Evolutionary conservation across 176 grass and related monocot species (phyloP), one percentile per base, ranked within the genome.

Genomic region (Bolboschoenus planiculmis): DNA sequence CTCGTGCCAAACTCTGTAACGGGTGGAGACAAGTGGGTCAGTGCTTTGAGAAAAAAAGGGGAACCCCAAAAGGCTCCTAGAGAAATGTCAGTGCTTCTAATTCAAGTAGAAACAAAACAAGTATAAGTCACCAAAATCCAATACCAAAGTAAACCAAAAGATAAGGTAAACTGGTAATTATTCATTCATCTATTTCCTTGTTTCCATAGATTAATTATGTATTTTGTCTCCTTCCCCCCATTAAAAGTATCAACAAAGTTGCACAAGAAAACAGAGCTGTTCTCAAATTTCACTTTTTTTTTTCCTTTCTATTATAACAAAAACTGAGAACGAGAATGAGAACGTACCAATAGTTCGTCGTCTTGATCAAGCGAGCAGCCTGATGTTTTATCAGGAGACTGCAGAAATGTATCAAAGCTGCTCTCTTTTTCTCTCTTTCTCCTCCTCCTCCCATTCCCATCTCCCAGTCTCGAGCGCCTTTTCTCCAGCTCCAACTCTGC

Each of bases 1-100:
- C 62, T 84, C 63, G 44, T 33, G 83, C 83, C 83, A 84, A 84
- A 77, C 37, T 72, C 83, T 84, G 39, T 78, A 56, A 27, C 68
- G 53, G 27, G 36, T 81, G 20, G 15, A 62, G 56, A 27, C 56
- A 81, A 59, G 50, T 55, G 46, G 76, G 53, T 55, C 46, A 56
- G 6, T 57, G 77, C 16, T 35, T 31, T 80, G 29, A 39, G 16
- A 57, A 36, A 56, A 36, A 79, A 78, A 35, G n/a, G 31, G 1
- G 21, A 55, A n/a, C 75, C 46, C 33, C 36, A 34, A 54, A 54
- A 53, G 50, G 14, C 30, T 20, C 11, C 33, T 9, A 76, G 40
- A 78, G 27, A 77, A 35, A 50, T 2, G 47, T 79, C 26, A 79
- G 14, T 37, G 56, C 14, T 58, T 18, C 16, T 20, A 40, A 59